phyloP scores from a whole-genome alignment of 495 filamentous ascomycete species.

The Aspergillus panamensis region DNA sequence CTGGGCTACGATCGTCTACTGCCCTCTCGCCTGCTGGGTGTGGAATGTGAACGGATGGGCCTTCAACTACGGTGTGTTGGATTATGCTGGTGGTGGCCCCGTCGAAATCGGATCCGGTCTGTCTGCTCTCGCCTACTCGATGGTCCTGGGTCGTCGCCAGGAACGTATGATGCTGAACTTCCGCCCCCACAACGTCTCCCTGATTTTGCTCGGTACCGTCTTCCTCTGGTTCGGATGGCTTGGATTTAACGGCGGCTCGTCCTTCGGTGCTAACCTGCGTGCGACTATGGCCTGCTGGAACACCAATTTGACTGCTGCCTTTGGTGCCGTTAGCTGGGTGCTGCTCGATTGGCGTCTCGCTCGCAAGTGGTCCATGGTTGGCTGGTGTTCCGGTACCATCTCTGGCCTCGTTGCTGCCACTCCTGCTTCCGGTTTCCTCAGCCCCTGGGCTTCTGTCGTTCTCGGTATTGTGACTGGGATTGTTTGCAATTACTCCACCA shows the following conservation, averaged over 20 bases:
- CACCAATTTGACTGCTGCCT: constrained; percentile 85
- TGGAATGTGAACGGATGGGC: constrained; percentile 96
- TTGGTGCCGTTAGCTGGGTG: constrained; percentile 84
- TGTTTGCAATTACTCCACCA: constrained; percentile 90
- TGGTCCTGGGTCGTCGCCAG: constrained; percentile 92
- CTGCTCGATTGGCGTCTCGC: constrained; percentile 92
- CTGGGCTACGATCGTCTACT: constrained; percentile 98
- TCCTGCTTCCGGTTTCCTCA: constrained; percentile 82
- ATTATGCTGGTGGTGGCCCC: constrained; percentile 95
- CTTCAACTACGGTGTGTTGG: constrained; percentile 86
- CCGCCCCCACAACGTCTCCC: constrained; percentile 95
- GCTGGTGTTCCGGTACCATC: constrained; percentile 95
- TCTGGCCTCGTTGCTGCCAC: constrained; percentile 87
- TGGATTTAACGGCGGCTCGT: constrained; percentile 95
- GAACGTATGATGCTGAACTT: constrained; percentile 99
- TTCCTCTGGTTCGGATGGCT: constrained; percentile 99
- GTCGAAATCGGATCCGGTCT: constrained; percentile 96
- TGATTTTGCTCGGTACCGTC: constrained; percentile 92
- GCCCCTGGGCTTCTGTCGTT: constrained; percentile 84
- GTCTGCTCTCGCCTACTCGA: constrained; percentile 89
- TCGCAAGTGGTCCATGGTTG: constrained; percentile 98
- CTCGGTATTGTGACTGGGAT: constrained; percentile 82
- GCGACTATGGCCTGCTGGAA: constrained; percentile 98
- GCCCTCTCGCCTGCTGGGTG: constrained; percentile 90
- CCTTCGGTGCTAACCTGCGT: constrained; percentile 95